A percentile compares a stretch with the other conserved stretches of the same genome.
These are phyloP conservation scores for Colletotrichum sp. DNA, from an alignment of 2,329 filamentous ascomycete species.

Conservation along the genomic window DNA sequence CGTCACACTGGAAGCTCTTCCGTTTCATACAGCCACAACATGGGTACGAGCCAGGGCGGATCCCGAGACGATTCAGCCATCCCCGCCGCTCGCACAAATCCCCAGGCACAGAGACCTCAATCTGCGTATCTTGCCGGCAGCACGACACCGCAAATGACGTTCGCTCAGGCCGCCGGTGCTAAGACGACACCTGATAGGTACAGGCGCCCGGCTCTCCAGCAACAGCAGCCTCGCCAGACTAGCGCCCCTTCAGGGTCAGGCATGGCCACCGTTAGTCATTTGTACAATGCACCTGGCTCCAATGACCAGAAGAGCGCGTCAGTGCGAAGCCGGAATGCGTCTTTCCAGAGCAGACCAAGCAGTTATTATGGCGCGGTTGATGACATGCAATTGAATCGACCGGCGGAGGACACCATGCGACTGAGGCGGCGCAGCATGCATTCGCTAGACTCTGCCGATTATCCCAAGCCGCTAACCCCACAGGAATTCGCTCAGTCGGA, in stretches of 20 bases:
- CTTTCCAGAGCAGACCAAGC: slow-evolving; percentile 52
- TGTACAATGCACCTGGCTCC: slow-evolving; percentile 53
- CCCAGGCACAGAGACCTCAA: slow-evolving; percentile 45
- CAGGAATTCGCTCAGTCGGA: slow-evolving; percentile 37
- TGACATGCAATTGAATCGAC: slow-evolving; percentile 67
- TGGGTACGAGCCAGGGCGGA: slow-evolving; percentile 41
- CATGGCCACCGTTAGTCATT: slow-evolving; percentile 59
- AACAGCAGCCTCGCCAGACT: slow-evolving; percentile 35
- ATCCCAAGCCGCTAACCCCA: slow-evolving; percentile 41
- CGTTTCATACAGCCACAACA: slow-evolving; percentile 40
- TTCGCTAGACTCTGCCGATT: slow-evolving; percentile 57
- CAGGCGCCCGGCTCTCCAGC: slow-evolving; percentile 65
- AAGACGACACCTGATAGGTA: slow-evolving; percentile 86
- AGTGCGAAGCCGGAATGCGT: slow-evolving; percentile 31
- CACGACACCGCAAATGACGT: slow-evolving; percentile 51
- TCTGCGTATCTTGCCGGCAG: slow-evolving; percentile 43
- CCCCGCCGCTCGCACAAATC: slow-evolving; percentile 44
- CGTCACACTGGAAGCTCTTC: slow-evolving; percentile 41
- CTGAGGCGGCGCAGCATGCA: slow-evolving; percentile 86
- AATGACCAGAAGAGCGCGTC: slow-evolving; percentile 24
- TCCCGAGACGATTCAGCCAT: slow-evolving; percentile 59
- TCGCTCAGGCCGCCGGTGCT: slow-evolving; percentile 59
- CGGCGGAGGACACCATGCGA: slow-evolving; percentile 75
- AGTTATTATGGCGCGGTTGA: slow-evolving; percentile 62
- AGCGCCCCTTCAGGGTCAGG: slow-evolving; percentile 55